Evolutionary conservation across 2,329 filamentous ascomycete species (phyloP).

Genomic region (Neofusicoccum kwambonambiense): DNA sequence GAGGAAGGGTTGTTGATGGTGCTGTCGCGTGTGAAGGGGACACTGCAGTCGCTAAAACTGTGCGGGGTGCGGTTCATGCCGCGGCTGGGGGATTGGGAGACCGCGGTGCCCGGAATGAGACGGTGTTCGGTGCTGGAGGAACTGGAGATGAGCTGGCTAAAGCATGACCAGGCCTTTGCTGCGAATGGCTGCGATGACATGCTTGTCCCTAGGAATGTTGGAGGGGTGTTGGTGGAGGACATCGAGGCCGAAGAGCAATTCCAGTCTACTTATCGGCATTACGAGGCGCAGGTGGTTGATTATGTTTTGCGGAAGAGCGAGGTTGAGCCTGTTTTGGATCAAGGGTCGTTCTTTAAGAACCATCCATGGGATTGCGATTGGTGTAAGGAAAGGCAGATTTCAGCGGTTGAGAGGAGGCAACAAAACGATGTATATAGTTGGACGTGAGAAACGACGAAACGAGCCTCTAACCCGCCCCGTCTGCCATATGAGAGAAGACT

Average conservation of each 20-base stretch:
- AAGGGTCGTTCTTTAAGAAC: not conserved
- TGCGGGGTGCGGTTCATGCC: not conserved
- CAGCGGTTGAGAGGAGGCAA: not conserved
- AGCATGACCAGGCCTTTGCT: not conserved
- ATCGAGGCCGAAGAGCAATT: not conserved
- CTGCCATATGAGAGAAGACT: too few relatives aligned
- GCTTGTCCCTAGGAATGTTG: not conserved
- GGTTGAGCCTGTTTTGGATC: not conserved
- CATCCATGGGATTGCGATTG: not conserved
- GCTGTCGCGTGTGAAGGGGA: not conserved
- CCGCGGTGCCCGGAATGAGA: not conserved
- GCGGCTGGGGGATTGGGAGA: not conserved
- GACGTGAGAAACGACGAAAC: too few relatives aligned
- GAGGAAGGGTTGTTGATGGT: not conserved
- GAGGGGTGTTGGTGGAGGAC: not conserved
- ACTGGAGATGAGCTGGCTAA: not conserved
- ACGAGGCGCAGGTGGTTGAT: not conserved
- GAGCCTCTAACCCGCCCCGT: too few relatives aligned
- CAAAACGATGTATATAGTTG: not conserved
- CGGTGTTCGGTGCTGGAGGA: not conserved
- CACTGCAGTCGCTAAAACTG: not conserved
- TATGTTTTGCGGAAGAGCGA: not conserved
- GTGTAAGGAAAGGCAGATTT: not conserved
- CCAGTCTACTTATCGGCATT: not conserved
- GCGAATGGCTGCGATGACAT: not conserved